Evolutionary conservation across 805 yeast genomes (phyloP), one percentile per base, ranked within the genome.

Genomic region (Metschnikowia chrysomelidarum): DNA sequence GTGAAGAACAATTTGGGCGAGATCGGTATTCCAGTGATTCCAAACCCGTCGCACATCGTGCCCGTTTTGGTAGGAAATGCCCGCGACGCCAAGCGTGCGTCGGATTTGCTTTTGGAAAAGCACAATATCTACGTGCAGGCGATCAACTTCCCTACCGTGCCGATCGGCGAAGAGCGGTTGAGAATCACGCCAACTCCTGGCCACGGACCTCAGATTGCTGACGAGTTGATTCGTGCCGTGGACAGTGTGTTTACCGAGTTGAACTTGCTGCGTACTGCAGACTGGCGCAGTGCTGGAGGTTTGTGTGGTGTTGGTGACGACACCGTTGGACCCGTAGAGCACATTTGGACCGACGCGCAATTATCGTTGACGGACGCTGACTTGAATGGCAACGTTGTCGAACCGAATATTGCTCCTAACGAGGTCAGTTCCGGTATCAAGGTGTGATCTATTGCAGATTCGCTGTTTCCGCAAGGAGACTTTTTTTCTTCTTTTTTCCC

Each of bases 121-220:
- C 84, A 88, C 66, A 74, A 76, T 47, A 89, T 93, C 59, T 93
- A 93, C 56, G 98, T 94, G 29, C 99, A 93, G 69, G 96, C 98
- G 30, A 93, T 93, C 61, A 93, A 93, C 69, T 93, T 83, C 79
- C 99, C 99, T 43, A 93, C 98, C 16, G 98, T 93, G 42, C 82
- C 96, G 13, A 80, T 84, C 49, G 98, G 98, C 42, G 82, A 88
- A 47, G 99, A 93, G 69, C 81, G 98, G 60, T 77, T 93, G 54
- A 81, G 99, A 67, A 80, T 93, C 57, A 93, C 99, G n/a, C 98
- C 99, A 37, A 89, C 98, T 26, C 99, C 99, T 23, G 97, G 96
- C 36, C 99, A 93, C 60, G 76, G 79, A 13, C 72, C 78, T 40
- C 85, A 81, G 38, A 71, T 87, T 32, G 74, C 91, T 34, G 87